These are phyloP conservation scores for Colletotrichum truncatum DNA, from an alignment of 2,329 filamentous ascomycete genomes.

Conservation along the genomic window DNA sequence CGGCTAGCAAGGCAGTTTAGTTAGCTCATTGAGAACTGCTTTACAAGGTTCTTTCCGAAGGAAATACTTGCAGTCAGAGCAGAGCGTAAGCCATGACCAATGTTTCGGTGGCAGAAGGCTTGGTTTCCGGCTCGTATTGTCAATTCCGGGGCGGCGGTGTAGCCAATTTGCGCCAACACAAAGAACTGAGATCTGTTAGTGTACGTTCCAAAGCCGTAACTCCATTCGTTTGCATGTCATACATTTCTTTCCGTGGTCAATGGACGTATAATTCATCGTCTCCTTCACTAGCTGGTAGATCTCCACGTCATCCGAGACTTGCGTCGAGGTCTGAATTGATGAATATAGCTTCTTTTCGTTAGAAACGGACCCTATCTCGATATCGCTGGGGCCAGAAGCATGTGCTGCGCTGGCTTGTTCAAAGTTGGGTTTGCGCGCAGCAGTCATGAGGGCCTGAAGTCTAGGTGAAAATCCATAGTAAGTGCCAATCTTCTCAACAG, in stretches of 20 bases:
- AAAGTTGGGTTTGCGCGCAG: slow-evolving; percentile 37
- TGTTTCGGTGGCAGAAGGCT: slow-evolving; percentile 49
- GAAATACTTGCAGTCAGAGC: slow-evolving; percentile 63
- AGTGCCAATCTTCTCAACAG: slow-evolving; percentile 63
- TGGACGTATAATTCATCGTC: slow-evolving; percentile 80
- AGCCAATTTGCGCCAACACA: slow-evolving; percentile 78
- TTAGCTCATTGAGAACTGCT: slow-evolving; percentile 9
- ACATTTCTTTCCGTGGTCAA: slow-evolving; percentile 75
- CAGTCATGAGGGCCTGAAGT: slow-evolving; percentile 70
- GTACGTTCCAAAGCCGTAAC: neutral
- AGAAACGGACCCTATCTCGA: neutral
- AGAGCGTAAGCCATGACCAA: slow-evolving; percentile 79
- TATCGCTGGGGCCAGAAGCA: neutral
- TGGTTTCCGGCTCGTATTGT: slow-evolving; percentile 35
- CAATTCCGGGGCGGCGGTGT: slow-evolving; percentile 47
- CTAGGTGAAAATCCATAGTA: slow-evolving; percentile 76
- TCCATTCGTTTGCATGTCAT: slow-evolving; percentile 34
- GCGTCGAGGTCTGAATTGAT: slow-evolving; percentile 22
- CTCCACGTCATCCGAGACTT: slow-evolving; percentile 37
- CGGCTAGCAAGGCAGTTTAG: slow-evolving; percentile 55
- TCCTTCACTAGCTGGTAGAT: slow-evolving; percentile 67
- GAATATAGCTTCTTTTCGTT: slow-evolving; percentile 17
- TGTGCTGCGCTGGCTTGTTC: neutral
- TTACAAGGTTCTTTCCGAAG: neutral
- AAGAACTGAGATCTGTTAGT: slow-evolving; percentile 57